Evolutionary conservation across 2,329 filamentous ascomycete genomes (phyloP).

Genomic region (Metarhizium rileyi): DNA sequence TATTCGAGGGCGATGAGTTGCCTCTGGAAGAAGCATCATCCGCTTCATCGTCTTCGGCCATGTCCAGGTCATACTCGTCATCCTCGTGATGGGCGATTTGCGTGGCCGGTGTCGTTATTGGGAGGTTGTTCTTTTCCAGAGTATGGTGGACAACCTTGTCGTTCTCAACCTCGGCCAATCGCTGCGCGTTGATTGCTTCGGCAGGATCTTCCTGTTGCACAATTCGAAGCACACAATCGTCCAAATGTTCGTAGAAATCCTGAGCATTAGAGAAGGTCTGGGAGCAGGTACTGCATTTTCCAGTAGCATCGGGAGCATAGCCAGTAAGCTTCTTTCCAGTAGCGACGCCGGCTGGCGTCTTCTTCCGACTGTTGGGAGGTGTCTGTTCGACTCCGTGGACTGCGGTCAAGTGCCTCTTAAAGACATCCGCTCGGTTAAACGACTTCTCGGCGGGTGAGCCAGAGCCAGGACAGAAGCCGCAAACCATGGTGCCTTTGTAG

Average conservation of each 20-base stretch:
- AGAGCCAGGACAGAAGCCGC: constrained; percentile 84
- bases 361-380: constrained; percentile 83
- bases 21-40: constrained; percentile 36
- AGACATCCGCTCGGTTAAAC: constrained; percentile 91
- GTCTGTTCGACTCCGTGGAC: constrained; percentile 91
- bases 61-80: constrained; percentile 44
- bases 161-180: constrained; percentile 55
- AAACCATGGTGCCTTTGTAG: constrained; percentile 97
- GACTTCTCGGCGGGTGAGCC: constrained; percentile 87
- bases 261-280: constrained; percentile 86
- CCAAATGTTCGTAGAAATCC: constrained; percentile 97
- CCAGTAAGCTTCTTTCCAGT: constrained; percentile 56
- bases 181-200: constrained; percentile 58
- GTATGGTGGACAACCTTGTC: constrained; percentile 53
- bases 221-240: constrained; percentile 62
- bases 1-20: constrained; percentile 31
- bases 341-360: constrained; percentile 30
- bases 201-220: constrained; percentile 63
- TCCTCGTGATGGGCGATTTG: constrained; percentile 30
- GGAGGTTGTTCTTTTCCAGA: constrained; percentile 53
- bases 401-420: constrained; percentile 85
- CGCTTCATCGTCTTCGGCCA: constrained; percentile 43
- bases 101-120: constrained; percentile 34
- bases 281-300: constrained; percentile 92
- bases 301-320: constrained; percentile 70